phyloP scores from a whole-genome alignment of 352 stramenopile genomes.

The Aphanomyces cochlioides region DNA sequence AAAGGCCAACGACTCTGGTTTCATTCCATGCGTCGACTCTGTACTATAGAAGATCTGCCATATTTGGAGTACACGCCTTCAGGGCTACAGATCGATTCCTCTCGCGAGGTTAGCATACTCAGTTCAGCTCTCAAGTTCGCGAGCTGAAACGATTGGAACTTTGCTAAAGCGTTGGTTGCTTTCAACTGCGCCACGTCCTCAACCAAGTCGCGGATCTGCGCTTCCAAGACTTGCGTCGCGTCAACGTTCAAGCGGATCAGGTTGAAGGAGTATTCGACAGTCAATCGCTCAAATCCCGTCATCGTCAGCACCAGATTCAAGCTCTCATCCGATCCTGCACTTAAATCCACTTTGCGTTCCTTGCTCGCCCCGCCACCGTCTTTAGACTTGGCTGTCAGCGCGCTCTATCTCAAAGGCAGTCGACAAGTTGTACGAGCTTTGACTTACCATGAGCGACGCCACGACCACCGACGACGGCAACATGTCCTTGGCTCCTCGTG shows the following conservation, averaged over 20 bases:
- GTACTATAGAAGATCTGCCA: too few species aligned
- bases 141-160: too few species aligned
- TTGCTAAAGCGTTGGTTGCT: too few species aligned
- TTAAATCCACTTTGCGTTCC: neutral
- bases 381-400: neutral
- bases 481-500: neutral
- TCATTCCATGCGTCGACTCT: too few species aligned
- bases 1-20: too few species aligned
- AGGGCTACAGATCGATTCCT: too few species aligned
- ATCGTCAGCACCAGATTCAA: neutral
- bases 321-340: neutral
- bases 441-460: neutral
- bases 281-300: neutral
- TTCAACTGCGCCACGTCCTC: neutral
- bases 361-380: neutral
- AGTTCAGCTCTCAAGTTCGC: too few species aligned
- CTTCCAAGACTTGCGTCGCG: neutral
- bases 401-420: neutral
- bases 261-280: neutral
- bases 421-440: neutral
- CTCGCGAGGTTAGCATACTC: too few species aligned
- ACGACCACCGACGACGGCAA: slow-evolving; percentile 7
- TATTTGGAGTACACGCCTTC: too few species aligned
- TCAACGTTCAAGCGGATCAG: neutral
- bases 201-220: neutral